Evolutionary conservation across 139 green algal genomes (phyloP).

Genomic region (Coelastrella sp.): DNA sequence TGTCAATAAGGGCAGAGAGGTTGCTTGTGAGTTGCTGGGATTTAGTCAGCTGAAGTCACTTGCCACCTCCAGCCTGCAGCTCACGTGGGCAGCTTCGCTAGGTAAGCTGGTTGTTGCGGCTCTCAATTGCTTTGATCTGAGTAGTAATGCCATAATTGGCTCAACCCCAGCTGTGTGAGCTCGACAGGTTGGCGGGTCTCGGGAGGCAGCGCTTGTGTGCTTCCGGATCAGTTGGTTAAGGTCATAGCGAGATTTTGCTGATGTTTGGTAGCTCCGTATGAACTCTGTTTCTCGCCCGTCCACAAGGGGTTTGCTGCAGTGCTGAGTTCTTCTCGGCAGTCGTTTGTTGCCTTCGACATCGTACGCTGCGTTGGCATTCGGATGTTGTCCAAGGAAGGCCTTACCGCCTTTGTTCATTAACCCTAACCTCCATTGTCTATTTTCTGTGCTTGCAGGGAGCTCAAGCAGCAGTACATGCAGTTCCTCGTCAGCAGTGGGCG

Average conservation of each 20-base stretch:
- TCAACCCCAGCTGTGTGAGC: neutral
- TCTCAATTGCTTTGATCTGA: neutral
- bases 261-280: neutral
- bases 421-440: neutral
- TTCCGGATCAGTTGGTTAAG: neutral
- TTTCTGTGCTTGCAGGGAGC: neutral
- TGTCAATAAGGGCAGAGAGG: neutral
- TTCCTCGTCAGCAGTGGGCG: neutral
- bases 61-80: neutral
- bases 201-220: slow-evolving; percentile 6
- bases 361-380: neutral
- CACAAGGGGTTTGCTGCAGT: too few relatives aligned
- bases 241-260: neutral
- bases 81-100: neutral
- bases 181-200: neutral
- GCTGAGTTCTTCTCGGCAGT: too few relatives aligned
- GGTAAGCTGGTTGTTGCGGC: neutral
- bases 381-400: too few relatives aligned
- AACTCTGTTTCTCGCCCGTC: neutral
- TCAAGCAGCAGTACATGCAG: neutral
- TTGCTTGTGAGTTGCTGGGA: neutral
- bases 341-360: neutral
- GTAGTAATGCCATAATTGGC: neutral
- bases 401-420: neutral
- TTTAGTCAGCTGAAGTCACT: neutral